phyloP scores from a whole-genome alignment of 179 eudicot genomes.

The Nepenthes alata region DNA sequence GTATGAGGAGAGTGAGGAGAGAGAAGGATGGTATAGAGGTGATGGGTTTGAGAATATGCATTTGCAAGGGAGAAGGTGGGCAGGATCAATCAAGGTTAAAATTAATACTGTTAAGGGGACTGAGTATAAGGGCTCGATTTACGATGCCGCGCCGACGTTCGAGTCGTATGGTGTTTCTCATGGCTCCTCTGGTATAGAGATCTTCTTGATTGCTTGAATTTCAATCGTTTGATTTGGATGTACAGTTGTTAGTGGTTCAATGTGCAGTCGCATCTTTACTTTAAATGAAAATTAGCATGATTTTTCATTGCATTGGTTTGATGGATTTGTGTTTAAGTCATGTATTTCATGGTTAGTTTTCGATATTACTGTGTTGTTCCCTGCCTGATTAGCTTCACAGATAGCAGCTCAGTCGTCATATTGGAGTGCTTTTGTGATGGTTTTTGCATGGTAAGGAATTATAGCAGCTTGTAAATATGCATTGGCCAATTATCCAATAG shows the following conservation, averaged over 20 bases:
- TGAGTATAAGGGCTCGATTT: conserved; percentile 66
- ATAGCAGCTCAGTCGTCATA: too few relatives aligned
- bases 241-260: background rate
- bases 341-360: too few relatives aligned
- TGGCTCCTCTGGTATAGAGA: conserved; percentile 72
- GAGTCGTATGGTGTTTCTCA: conserved; percentile 75
- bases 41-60: conserved; percentile 69
- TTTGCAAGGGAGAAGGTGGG: conserved; percentile 93
- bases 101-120: conserved; percentile 38
- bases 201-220: background rate
- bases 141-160: conserved; percentile 76
- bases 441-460: too few relatives aligned
- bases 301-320: too few relatives aligned
- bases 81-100: conserved; percentile 43
- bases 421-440: too few relatives aligned
- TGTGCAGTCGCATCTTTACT: background rate
- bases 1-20: conserved; percentile 56
- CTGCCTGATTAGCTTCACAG: too few relatives aligned
- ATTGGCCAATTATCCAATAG: too few relatives aligned
- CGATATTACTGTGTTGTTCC: too few relatives aligned
- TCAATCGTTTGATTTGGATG: background rate
- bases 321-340: too few relatives aligned
- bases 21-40: conserved; percentile 80
- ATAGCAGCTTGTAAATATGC: too few relatives aligned
- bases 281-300: too few relatives aligned